Evolutionary conservation across 2,329 filamentous ascomycete species (phyloP), one percentile per base, ranked within the genome.

Genomic region (Tolypocladium tropicale): DNA sequence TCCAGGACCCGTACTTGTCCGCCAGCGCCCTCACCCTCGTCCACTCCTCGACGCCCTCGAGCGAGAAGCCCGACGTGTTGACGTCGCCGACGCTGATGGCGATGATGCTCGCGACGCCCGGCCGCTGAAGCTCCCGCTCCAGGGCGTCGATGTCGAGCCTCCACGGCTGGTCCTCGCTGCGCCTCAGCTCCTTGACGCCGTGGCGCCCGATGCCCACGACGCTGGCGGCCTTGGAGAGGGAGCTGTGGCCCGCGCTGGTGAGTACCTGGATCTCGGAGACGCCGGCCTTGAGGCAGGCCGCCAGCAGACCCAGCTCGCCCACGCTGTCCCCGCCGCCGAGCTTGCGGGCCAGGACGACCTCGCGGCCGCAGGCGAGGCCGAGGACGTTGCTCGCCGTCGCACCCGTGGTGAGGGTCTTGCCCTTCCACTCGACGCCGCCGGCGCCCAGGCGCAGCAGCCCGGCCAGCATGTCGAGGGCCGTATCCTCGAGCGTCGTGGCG

Each of bases 71-170:
- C 0, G 92, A 91, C 0, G 91, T 95, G 63, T 97, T 96, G 32
- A 96, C 90, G 72, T 97, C 93, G 1, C 89, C 89, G 6, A 86
- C 88, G 46, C 90, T 92, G n/a, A 96, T 73, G 5, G 80, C 84
- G 39, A 96, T 82, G 58, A 96, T 89, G 53, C 80, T 88, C n/a
- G 80, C 88, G 14, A 81, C 78, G 3, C 78, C 78, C 0, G 63
- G 62, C 37, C 68, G 71, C 56, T 62, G 66, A 18, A 95, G 73
- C 56, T 83, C 78, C 50, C 69, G 69, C 68, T 90, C 84, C 2
- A 96, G 74, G 3, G 74, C 74, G 2, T 77, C 75, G 6, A 95
- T 64, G 63, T 95, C 84, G 60, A 96, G 78, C 49, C 76, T 78
- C 76, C 92, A 90, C 0, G 85, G 82, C 63, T 85, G 76, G 0